Percentiles rank a stretch among this genome's conserved stretches.
Evolutionary conservation across 2,329 filamentous ascomycete genomes (phyloP).

Genomic region (Podosphaera leucotricha): DNA sequence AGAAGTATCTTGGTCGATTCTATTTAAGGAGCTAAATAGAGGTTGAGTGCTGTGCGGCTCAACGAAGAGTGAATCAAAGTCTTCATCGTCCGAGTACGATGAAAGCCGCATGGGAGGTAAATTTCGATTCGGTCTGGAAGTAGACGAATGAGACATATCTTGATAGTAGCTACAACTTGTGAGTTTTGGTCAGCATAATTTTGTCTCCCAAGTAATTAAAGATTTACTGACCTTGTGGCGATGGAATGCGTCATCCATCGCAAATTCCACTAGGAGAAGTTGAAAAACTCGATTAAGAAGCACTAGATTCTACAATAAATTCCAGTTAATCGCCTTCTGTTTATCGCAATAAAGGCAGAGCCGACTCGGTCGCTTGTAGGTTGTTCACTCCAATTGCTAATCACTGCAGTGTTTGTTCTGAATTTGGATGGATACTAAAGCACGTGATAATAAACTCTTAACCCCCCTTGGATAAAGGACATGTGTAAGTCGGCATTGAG

Average conservation of each 20-base stretch:
- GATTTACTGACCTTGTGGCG: conserved; percentile 10
- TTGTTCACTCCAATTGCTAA: too few relatives aligned
- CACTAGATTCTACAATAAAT: too few relatives aligned
- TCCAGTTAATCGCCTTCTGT: too few relatives aligned
- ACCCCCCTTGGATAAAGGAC: too few relatives aligned
- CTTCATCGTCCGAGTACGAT: conserved; percentile 2
- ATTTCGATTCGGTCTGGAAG: conserved; percentile 5
- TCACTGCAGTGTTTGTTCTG: too few relatives aligned
- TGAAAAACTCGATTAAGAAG: too few relatives aligned
- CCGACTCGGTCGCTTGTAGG: too few relatives aligned
- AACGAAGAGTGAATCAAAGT: conserved; percentile 2
- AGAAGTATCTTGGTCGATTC: conserved; percentile 9
- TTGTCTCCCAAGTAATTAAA: conserved; percentile 5
- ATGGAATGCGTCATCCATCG: conserved; percentile 8
- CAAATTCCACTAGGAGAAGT: neutral
- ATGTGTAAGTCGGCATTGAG: too few relatives aligned
- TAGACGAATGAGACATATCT: conserved; percentile 10
- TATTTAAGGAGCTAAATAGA: conserved; percentile 5
- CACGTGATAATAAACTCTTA: too few relatives aligned
- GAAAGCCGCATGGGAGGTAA: conserved; percentile 2
- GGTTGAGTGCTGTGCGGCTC: conserved; percentile 11
- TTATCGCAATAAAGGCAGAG: too few relatives aligned
- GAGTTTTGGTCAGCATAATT: conserved; percentile 14
- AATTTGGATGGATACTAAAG: too few relatives aligned
- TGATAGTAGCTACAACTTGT: conserved; percentile 10